Evolutionary conservation across 176 grass and related monocot species (phyloP).

Genomic region (Triticum monococcum): DNA sequence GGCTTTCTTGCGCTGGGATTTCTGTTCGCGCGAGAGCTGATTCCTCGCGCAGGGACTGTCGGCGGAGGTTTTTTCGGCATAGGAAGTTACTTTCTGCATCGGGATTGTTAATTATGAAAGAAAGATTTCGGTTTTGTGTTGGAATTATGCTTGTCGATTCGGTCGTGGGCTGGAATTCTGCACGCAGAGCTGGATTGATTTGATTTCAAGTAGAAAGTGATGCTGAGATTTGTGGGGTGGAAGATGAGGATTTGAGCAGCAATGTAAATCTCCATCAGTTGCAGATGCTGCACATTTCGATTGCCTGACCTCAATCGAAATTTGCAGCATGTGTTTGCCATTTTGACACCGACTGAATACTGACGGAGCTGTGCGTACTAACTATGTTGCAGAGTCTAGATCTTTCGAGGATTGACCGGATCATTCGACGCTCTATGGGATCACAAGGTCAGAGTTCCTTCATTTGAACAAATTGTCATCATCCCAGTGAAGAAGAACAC

Average conservation of each 20-base stretch:
- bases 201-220: neutral
- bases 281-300: too few species aligned
- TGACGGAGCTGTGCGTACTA: neutral
- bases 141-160: neutral
- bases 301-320: neutral
- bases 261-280: neutral
- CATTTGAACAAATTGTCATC: neutral
- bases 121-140: neutral
- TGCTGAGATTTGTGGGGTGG: neutral
- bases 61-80: neutral
- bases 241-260: neutral
- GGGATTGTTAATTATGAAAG: neutral
- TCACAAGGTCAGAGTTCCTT: conserved; percentile 55
- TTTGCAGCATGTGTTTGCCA: conserved; percentile 6
- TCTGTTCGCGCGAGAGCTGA: neutral
- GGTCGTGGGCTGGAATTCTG: neutral
- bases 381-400: conserved; percentile 67
- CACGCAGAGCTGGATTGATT: neutral
- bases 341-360: neutral
- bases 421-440: conserved; percentile 87
- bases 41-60: neutral
- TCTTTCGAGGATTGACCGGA: conserved; percentile 90
- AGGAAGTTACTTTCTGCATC: neutral
- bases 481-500: neutral
- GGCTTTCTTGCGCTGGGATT: conserved; percentile 9